Conservation (phyloP, 1,284 basidiomycete genomes). For the Fomitopsis palustris region DNA sequence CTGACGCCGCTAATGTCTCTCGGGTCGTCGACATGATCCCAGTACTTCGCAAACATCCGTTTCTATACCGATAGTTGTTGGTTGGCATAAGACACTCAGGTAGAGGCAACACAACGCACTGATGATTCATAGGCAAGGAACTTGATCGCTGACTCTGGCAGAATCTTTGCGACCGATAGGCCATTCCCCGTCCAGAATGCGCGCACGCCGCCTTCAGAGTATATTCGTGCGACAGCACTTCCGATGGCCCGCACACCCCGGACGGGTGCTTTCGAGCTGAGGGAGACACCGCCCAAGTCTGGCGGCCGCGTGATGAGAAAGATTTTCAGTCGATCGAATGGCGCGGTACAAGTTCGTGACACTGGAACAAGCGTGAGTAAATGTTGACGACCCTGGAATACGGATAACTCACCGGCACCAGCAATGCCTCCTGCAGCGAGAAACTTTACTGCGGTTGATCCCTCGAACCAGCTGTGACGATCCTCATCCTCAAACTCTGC, state of each 20-base stretch:
- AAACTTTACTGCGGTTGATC: slow-evolving; percentile 81
- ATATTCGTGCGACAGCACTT: slow-evolving; percentile 76
- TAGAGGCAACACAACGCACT: slow-evolving; percentile 43
- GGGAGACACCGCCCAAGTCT: slow-evolving; percentile 55
- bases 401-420: slow-evolving; percentile 70
- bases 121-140: slow-evolving; percentile 95
- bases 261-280: slow-evolving; percentile 43
- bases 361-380: slow-evolving; percentile 43
- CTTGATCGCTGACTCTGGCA: slow-evolving; percentile 98
- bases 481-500: slow-evolving; percentile 58
- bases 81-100: slow-evolving; percentile 7
- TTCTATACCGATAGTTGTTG: slow-evolving; percentile 50
- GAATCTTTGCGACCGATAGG: slow-evolving; percentile 86
- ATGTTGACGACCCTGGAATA: neutral
- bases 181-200: slow-evolving; percentile 95
- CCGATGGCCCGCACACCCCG: slow-evolving; percentile 68
- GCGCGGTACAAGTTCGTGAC: slow-evolving; percentile 94
- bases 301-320: slow-evolving; percentile 90
- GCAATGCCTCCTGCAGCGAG: slow-evolving; percentile 93
- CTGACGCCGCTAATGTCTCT: slow-evolving; percentile 89
- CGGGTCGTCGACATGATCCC: slow-evolving; percentile 87
- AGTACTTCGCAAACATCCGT: slow-evolving; percentile 90
- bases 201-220: slow-evolving; percentile 81
- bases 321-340: slow-evolving; percentile 96
- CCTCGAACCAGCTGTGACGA: slow-evolving; percentile 62